Conservation (phyloP, 2,329 filamentous ascomycete genomes). For the Ploettnerulaceae sp. region DNA sequence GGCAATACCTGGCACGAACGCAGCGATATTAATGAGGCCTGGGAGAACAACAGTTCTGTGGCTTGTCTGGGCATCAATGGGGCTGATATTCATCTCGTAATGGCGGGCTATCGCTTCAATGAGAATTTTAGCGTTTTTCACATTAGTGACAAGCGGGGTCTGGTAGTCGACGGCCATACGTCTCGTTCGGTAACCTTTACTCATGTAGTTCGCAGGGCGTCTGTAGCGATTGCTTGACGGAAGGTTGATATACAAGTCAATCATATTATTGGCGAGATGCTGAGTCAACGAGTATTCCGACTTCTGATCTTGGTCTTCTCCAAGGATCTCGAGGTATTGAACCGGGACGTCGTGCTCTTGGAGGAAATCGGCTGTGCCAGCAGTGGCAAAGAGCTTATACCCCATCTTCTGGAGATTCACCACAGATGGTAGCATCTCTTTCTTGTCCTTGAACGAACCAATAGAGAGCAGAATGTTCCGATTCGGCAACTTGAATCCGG, state of each 20-base stretch:
- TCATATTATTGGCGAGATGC: slow-evolving; percentile 95
- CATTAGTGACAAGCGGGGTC: slow-evolving; percentile 94
- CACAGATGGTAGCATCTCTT: slow-evolving; percentile 92
- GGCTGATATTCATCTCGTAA: slow-evolving; percentile 77
- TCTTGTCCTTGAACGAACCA: slow-evolving; percentile 95
- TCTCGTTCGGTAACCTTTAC: slow-evolving; percentile 91
- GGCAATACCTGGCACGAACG: slow-evolving; percentile 71
- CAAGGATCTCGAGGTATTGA: slow-evolving; percentile 87
- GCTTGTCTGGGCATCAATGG: slow-evolving; percentile 88
- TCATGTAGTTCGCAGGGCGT: slow-evolving; percentile 96
- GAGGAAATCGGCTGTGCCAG: slow-evolving; percentile 93
- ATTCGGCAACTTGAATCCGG: slow-evolving; percentile 93
- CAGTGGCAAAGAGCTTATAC: slow-evolving; percentile 93
- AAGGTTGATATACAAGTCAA: slow-evolving; percentile 97
- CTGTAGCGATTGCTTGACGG: slow-evolving; percentile 98
- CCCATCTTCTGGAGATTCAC: slow-evolving; percentile 84
- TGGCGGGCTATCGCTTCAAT: slow-evolving; percentile 90
- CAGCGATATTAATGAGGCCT: slow-evolving; percentile 72
- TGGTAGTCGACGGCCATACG: slow-evolving; percentile 96
- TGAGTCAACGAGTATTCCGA: slow-evolving; percentile 96
- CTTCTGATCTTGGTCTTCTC: slow-evolving; percentile 74
- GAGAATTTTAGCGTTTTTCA: slow-evolving; percentile 97
- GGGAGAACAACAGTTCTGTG: slow-evolving; percentile 70
- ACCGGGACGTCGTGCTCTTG: slow-evolving; percentile 88
- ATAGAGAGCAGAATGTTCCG: slow-evolving; percentile 94